These are phyloP conservation scores for Globisporangium alternatum DNA, from an alignment of 352 stramenopile species.

Conservation along the genomic window DNA sequence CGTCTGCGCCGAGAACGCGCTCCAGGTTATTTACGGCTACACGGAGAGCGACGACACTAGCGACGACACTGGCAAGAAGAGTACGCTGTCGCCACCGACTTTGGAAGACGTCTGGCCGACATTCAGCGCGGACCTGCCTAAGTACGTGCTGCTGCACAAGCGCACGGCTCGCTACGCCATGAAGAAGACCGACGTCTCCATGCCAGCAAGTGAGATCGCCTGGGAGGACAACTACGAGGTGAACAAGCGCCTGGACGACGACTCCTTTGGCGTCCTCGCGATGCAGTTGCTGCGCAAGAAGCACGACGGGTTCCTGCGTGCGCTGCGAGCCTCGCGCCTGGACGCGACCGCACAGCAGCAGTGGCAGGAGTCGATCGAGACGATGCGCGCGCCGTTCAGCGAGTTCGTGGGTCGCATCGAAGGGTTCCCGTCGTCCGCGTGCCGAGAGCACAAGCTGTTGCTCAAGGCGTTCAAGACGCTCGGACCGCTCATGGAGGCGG, in stretches of 20 bases:
- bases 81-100: slow-evolving; percentile 8
- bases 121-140: slow-evolving; percentile 39
- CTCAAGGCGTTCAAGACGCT: slow-evolving; percentile 42
- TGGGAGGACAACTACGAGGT: slow-evolving; percentile 34
- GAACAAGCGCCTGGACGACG: slow-evolving; percentile 20
- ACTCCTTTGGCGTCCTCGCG: slow-evolving; percentile 26
- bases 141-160: slow-evolving; percentile 60
- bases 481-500: slow-evolving; percentile 20
- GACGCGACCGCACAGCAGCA: slow-evolving; percentile 33
- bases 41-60: slow-evolving; percentile 9
- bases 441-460: slow-evolving; percentile 44
- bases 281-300: slow-evolving; percentile 54
- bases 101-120: slow-evolving; percentile 50
- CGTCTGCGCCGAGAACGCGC: slow-evolving; percentile 30
- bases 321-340: slow-evolving; percentile 32
- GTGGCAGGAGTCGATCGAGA: slow-evolving; percentile 38
- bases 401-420: slow-evolving; percentile 28
- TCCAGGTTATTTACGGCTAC: slow-evolving; percentile 21
- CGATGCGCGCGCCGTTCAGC: slow-evolving; percentile 22
- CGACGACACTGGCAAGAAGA: neutral
- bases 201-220: slow-evolving; percentile 14
- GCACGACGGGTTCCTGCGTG: slow-evolving; percentile 43
- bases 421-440: slow-evolving; percentile 20
- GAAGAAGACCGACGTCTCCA: neutral
- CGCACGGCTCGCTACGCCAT: slow-evolving; percentile 48